Conservation (phyloP, 192 early-diverging fungal genomes). For the Coemansia pectinata region DNA sequence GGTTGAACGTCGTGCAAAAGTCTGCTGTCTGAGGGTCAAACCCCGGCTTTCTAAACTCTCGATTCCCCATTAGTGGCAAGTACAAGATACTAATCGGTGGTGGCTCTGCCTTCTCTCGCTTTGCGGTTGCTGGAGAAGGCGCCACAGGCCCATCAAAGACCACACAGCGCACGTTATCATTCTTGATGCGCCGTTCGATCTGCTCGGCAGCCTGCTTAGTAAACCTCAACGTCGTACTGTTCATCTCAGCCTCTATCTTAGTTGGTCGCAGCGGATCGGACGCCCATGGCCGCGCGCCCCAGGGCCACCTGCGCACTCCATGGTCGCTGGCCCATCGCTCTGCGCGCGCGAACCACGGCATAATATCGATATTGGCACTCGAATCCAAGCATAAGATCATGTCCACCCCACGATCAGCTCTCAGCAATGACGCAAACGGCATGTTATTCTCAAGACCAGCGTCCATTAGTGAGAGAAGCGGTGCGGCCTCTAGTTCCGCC, state of each 20-base stretch:
- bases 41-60: slow-evolving; percentile 51
- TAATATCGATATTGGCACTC: slow-evolving; percentile 69
- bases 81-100: slow-evolving; percentile 58
- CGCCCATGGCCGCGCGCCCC: slow-evolving; percentile 58
- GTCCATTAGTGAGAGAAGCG: slow-evolving; percentile 67
- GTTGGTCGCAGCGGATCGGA: slow-evolving; percentile 44
- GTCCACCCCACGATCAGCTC: slow-evolving; percentile 68
- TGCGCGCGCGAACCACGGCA: slow-evolving; percentile 66
- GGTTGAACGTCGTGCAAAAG: slow-evolving; percentile 71
- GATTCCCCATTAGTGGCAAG: slow-evolving; percentile 66
- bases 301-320: slow-evolving; percentile 65
- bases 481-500: slow-evolving; percentile 31
- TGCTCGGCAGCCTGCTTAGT: slow-evolving; percentile 25
- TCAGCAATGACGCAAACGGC: slow-evolving; percentile 70
- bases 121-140: slow-evolving; percentile 21
- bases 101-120: neutral
- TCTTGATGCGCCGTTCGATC: slow-evolving; percentile 20
- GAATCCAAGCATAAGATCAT: slow-evolving; percentile 73
- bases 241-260: slow-evolving; percentile 29
- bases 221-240: slow-evolving; percentile 16
- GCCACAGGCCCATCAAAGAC: slow-evolving; percentile 51
- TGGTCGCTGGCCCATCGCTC: slow-evolving; percentile 63
- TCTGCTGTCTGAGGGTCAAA: slow-evolving; percentile 68
- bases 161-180: slow-evolving; percentile 50
- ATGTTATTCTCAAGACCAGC: slow-evolving; percentile 82